phyloP scores from a whole-genome alignment of 2,329 filamentous ascomycete genomes.

The Hypoxylon sp. region DNA sequence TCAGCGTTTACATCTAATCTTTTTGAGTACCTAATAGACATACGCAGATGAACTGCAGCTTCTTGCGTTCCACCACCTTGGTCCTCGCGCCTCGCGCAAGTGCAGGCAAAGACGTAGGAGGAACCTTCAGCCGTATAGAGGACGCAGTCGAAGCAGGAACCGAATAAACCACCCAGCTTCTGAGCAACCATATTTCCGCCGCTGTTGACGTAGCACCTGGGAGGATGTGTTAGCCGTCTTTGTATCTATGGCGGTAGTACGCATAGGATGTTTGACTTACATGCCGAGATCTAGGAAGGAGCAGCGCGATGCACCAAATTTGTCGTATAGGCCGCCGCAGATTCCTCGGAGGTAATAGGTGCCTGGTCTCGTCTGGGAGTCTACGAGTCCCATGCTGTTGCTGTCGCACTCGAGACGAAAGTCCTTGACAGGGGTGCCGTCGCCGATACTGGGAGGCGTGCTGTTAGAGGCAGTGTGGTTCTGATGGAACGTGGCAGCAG shows the following conservation, averaged over 20 bases:
- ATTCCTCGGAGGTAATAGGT: conserved; percentile 27
- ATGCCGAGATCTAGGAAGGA: conserved; percentile 35
- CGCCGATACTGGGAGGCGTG: background rate
- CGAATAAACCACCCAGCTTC: conserved; percentile 13
- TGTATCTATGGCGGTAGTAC: background rate
- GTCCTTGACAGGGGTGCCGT: conserved; percentile 16
- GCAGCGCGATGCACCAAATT: conserved; percentile 14
- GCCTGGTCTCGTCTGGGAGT: conserved; percentile 5
- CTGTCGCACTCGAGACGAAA: conserved; percentile 20
- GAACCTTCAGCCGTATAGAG: conserved; percentile 1
- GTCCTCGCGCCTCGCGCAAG: background rate
- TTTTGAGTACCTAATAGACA: background rate
- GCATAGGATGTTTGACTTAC: conserved; percentile 4
- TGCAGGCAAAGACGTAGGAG: conserved; percentile 13
- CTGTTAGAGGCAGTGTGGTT: background rate
- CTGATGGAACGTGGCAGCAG: background rate
- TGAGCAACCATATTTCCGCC: conserved; percentile 18
- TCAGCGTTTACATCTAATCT: background rate
- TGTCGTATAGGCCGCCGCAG: conserved; percentile 20
- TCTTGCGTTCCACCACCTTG: conserved; percentile 11
- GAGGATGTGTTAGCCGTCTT: background rate
- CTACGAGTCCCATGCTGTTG: conserved; percentile 6
- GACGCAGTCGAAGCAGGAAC: conserved; percentile 13
- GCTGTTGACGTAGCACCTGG: conserved; percentile 33
- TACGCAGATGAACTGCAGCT: conserved; percentile 17